These are phyloP conservation scores for Ilyonectria robusta DNA, from an alignment of 2,329 filamentous ascomycete species.

Conservation along the genomic window DNA sequence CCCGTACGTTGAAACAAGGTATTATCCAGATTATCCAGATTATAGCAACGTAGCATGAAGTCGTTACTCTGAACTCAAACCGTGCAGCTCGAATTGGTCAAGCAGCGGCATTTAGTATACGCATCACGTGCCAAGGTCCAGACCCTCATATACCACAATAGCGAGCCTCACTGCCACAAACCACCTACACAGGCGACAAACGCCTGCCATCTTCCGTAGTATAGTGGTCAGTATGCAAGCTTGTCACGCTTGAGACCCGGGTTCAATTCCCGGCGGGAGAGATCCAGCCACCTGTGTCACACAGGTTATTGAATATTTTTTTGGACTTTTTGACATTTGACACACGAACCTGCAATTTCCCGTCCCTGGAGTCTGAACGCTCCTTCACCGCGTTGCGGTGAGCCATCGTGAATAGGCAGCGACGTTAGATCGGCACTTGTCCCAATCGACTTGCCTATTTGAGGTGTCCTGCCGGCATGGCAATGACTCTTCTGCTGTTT, in stretches of 20 bases:
- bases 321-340: not conserved
- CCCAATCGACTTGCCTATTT: constrained; percentile 2
- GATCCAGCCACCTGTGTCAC: constrained; percentile 26
- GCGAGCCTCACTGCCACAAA: not conserved
- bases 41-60: no score
- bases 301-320: constrained; percentile 12
- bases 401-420: constrained; percentile 13
- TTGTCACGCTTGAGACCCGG: constrained; percentile 31
- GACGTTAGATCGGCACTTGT: not conserved
- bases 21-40: no score
- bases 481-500: not conserved
- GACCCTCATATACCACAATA: not conserved
- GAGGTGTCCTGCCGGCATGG: not conserved
- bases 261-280: constrained; percentile 32
- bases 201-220: constrained; percentile 32
- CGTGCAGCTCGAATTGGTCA: no score
- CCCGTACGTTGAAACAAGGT: no score
- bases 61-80: no score
- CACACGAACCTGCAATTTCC: no score
- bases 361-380: not conserved
- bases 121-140: not conserved
- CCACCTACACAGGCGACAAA: constrained; percentile 26
- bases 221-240: constrained; percentile 33
- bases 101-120: not conserved
- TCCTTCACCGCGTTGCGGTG: not conserved